These are phyloP conservation scores for Eutypa lata DNA, from an alignment of 2,329 filamentous ascomycete species.

Conservation along the genomic window DNA sequence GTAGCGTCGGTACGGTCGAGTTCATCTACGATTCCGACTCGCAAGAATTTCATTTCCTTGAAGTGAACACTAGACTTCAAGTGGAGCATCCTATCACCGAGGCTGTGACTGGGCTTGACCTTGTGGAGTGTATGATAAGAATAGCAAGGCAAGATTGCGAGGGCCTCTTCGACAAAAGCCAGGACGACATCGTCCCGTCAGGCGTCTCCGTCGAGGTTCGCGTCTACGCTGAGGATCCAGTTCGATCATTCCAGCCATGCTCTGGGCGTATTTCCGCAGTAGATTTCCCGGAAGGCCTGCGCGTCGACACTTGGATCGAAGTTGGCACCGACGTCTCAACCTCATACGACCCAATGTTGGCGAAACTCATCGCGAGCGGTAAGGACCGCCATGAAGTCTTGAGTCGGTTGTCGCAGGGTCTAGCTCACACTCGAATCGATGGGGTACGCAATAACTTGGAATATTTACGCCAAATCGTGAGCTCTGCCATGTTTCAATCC, in stretches of 20 bases:
- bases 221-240: conserved; percentile 49
- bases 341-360: too few relatives aligned
- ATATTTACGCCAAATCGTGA: too few relatives aligned
- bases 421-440: too few relatives aligned
- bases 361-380: too few relatives aligned
- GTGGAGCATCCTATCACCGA: conserved; percentile 80
- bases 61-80: conserved; percentile 61
- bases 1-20: conserved; percentile 38
- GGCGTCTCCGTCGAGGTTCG: conserved; percentile 37
- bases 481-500: too few relatives aligned
- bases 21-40: conserved; percentile 63
- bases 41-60: conserved; percentile 56
- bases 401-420: too few relatives aligned
- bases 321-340: too few relatives aligned
- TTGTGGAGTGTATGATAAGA: conserved; percentile 54
- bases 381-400: too few relatives aligned
- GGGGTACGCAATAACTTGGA: too few relatives aligned
- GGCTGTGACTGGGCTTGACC: conserved; percentile 70
- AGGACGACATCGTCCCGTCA: conserved; percentile 6
- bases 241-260: conserved; percentile 55
- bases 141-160: conserved; percentile 26
- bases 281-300: conserved; percentile 47
- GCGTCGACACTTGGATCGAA: conserved; percentile 64
- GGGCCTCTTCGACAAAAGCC: conserved; percentile 13
- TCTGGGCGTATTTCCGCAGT: conserved; percentile 58